A percentile compares a stretch with the other conserved stretches of the same genome.
Conservation (phyloP, 768 basidiomycete genomes). For the Pisolithus sp. region DNA sequence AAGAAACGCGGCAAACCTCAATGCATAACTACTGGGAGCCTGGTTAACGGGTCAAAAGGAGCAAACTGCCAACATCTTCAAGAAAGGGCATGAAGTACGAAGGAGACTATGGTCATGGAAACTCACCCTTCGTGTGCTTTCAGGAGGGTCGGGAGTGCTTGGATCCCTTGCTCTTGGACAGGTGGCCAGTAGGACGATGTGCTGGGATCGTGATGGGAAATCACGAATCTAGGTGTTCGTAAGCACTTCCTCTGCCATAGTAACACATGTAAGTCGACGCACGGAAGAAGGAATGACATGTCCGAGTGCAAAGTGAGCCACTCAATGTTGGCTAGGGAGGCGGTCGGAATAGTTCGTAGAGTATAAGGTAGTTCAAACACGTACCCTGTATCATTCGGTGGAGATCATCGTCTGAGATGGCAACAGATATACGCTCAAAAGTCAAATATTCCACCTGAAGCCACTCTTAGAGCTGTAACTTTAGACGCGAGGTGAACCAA, state of each 20-base stretch:
- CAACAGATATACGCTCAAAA: background rate
- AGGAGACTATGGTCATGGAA: background rate
- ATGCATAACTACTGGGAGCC: background rate
- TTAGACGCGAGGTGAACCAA: background rate
- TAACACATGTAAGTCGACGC: background rate
- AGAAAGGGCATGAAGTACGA: background rate
- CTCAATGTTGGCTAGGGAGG: background rate
- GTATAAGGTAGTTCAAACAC: background rate
- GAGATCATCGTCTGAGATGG: background rate
- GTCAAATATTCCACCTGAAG: background rate
- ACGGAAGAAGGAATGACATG: background rate
- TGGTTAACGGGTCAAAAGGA: slow-evolving; percentile 5
- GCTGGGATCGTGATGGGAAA: slow-evolving; percentile 4
- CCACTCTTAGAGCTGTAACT: background rate
- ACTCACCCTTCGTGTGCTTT: background rate
- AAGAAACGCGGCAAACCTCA: too few relatives aligned
- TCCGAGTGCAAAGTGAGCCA: background rate
- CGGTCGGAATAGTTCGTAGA: background rate
- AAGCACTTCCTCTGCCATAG: background rate
- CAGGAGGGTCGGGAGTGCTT: background rate
- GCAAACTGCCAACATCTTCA: slow-evolving; percentile 8
- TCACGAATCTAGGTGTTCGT: background rate
- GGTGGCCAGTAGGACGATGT: slow-evolving; percentile 7
- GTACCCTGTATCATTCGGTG: background rate
- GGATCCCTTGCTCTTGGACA: background rate